Conservation (phyloP, 169 alveolate species). For the Eimeria mitis region DNA sequence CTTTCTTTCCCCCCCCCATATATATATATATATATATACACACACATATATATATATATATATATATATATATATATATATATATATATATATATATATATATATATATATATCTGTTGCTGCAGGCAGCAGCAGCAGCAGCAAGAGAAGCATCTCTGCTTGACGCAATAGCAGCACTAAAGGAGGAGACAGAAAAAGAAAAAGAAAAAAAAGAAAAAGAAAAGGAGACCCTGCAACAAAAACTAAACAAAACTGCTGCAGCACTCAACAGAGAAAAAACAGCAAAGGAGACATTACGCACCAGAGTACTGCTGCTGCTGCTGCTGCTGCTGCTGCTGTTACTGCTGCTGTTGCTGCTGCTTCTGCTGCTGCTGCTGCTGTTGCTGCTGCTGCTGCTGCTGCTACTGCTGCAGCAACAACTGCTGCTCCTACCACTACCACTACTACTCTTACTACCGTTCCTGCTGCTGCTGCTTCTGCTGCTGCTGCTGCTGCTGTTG, state of each 20-base stretch:
- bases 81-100: no score
- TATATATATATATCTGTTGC: no score
- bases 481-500: neutral
- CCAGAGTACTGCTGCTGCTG: neutral
- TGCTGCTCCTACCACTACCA: no score
- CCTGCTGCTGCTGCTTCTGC: neutral
- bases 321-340: no score
- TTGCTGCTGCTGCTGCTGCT: no score
- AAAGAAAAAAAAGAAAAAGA: neutral
- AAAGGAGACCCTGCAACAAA: neutral
- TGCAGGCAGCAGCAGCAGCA: conserved; percentile 21
- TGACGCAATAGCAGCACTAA: neutral
- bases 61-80: no score
- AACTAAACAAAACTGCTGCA: neutral
- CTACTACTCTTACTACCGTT: neutral
- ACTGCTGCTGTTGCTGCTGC: no score
- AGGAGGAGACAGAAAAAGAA: neutral
- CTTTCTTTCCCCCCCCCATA: no score
- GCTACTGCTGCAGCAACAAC: no score
- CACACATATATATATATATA: no score
- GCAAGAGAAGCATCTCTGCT: neutral
- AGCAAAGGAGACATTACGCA: neutral
- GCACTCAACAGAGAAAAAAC: neutral
- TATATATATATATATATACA: neutral
- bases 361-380: no score